Evolutionary conservation across 768 basidiomycete genomes (phyloP).

Genomic region (Xerocomellus intermedius): DNA sequence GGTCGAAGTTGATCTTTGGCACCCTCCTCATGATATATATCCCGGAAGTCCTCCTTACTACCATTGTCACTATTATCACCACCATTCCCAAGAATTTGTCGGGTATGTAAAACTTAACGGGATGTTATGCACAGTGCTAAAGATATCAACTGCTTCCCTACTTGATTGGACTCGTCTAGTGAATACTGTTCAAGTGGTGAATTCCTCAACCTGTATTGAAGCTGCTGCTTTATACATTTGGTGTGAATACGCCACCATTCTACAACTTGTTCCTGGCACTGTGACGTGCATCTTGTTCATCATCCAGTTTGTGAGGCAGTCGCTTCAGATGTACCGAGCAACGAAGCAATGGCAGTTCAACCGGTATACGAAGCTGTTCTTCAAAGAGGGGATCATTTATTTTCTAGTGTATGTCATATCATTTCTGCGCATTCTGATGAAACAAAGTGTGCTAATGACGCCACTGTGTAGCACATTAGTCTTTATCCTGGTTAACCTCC

Average conservation of each 20-base stretch:
- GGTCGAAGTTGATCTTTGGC: conserved; percentile 1
- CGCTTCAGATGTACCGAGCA: no score
- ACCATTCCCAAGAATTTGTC: neutral
- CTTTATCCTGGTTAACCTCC: neutral
- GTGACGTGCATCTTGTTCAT: neutral
- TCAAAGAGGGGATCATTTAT: neutral
- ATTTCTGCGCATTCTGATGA: neutral
- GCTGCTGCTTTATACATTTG: neutral
- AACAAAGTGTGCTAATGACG: neutral
- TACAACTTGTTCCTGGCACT: neutral
- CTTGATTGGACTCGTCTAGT: neutral
- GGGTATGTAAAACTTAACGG: neutral
- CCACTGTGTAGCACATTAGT: neutral
- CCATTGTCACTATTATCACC: neutral
- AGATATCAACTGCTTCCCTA: no score
- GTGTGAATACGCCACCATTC: neutral
- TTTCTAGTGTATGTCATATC: neutral
- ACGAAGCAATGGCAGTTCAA: no score
- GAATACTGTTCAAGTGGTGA: neutral
- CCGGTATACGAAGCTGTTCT: neutral
- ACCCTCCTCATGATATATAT: conserved; percentile 4
- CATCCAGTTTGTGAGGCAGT: neutral
- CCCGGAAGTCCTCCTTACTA: neutral
- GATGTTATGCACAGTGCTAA: neutral
- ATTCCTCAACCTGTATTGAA: neutral